Evolutionary conservation across 306 rosid species (phyloP).

Genomic region (Cucurbita ficifolia): DNA sequence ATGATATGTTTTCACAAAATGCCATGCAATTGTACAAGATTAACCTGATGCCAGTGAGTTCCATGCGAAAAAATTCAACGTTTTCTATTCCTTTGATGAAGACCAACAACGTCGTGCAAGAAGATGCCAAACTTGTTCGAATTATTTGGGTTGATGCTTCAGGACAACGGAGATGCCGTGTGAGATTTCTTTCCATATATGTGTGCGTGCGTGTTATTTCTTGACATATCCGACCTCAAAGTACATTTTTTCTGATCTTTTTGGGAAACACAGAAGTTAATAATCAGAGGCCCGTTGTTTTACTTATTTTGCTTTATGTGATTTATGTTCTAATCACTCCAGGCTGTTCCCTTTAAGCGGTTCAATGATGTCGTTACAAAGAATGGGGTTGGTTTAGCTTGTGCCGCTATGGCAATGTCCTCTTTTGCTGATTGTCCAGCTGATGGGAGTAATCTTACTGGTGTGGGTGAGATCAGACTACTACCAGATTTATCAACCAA

Average conservation of each 20-base stretch:
- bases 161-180: conserved; percentile 91
- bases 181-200: conserved; percentile 20
- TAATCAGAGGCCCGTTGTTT: not conserved
- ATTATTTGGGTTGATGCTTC: conserved; percentile 72
- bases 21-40: conserved; percentile 60
- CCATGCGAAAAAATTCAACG: conserved; percentile 13
- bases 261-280: not conserved
- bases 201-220: not conserved
- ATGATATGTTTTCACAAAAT: conserved; percentile 59
- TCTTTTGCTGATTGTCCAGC: conserved; percentile 52
- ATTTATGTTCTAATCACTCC: conserved; percentile 19
- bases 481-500: conserved; percentile 76
- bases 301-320: not conserved
- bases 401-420: conserved; percentile 50
- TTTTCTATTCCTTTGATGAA: conserved; percentile 13
- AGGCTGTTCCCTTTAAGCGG: conserved; percentile 68
- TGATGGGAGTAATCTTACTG: conserved; percentile 50
- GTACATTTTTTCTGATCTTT: not conserved
- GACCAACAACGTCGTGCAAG: conserved; percentile 14
- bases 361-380: conserved; percentile 35
- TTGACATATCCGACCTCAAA: not conserved
- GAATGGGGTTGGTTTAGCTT: conserved; percentile 63
- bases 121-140: conserved; percentile 49
- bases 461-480: conserved; percentile 74
- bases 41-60: conserved; percentile 6